Conservation (phyloP, 2,329 filamentous ascomycete species). For the Plectosphaerella sp. region DNA sequence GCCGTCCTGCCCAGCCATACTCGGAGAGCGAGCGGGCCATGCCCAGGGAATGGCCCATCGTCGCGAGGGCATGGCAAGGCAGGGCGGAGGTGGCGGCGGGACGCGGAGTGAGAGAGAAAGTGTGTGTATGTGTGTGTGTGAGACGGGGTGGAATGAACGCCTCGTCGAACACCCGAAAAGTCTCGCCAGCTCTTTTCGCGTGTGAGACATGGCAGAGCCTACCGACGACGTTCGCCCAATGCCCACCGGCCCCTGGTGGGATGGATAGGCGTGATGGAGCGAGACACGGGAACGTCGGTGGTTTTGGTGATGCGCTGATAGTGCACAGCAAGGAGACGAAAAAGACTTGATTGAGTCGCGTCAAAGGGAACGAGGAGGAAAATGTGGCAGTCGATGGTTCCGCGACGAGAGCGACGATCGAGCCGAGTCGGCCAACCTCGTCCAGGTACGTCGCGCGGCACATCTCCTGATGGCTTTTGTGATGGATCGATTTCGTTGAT, state of each 20-base stretch:
- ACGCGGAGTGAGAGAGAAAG: neutral
- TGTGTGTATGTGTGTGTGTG: too few species aligned
- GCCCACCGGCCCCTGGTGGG: neutral
- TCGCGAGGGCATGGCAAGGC: neutral
- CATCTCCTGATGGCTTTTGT: too few species aligned
- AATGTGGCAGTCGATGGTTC: too few species aligned
- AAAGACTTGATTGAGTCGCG: too few species aligned
- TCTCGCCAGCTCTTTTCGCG: slow-evolving; percentile 2
- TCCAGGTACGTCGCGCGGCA: too few species aligned
- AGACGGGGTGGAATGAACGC: neutral
- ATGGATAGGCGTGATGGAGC: neutral
- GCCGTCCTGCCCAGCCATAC: neutral
- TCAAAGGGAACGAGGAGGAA: neutral
- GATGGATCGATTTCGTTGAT: too few species aligned
- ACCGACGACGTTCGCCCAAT: slow-evolving; percentile 2
- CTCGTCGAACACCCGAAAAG: slow-evolving; percentile 1
- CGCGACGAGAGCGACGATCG: too few species aligned
- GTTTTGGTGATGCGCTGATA: neutral
- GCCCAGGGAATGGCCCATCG: neutral
- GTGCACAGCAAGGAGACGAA: neutral
- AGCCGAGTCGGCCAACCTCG: too few species aligned
- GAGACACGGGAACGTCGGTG: neutral
- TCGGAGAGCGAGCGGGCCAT: too few species aligned
- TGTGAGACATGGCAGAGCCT: slow-evolving; percentile 3
- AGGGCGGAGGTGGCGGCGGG: neutral